These are phyloP conservation scores for Aspergillus unguis DNA, from an alignment of 2,329 filamentous ascomycete genomes.

Conservation along the genomic window DNA sequence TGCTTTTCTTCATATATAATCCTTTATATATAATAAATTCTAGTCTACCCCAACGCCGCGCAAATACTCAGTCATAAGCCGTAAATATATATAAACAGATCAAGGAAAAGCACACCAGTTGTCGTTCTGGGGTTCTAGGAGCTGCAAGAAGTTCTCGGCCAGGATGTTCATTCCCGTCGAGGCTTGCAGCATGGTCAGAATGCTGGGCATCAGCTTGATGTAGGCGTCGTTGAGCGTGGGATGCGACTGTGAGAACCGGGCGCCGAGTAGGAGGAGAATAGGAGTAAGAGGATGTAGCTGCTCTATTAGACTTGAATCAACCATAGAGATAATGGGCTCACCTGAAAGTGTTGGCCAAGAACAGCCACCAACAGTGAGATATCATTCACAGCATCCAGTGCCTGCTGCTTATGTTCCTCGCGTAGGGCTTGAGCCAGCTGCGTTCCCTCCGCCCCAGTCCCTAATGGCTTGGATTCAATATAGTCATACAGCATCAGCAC, in stretches of 20 bases:
- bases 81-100: not conserved
- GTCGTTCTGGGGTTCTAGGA: not conserved
- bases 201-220: not conserved
- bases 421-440: not conserved
- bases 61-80: not conserved
- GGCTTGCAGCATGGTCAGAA: not conserved
- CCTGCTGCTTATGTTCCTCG: not conserved
- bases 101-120: not conserved
- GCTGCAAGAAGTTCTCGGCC: not conserved
- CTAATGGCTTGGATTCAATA: not conserved
- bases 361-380: not conserved
- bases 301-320: not conserved
- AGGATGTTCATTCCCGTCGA: not conserved
- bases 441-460: not conserved
- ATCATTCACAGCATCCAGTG: not conserved
- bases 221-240: not conserved
- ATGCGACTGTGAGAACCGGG: not conserved
- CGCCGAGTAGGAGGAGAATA: not conserved
- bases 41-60: not conserved
- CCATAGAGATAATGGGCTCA: not conserved
- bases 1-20: no score
- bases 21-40: not conserved
- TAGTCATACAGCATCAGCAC: not conserved
- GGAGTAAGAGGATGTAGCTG: slow-evolving; percentile 5
- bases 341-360: slow-evolving; percentile 10